phyloP scores from a whole-genome alignment of 768 basidiomycete species.

The Leucocoprinus leucothites region DNA sequence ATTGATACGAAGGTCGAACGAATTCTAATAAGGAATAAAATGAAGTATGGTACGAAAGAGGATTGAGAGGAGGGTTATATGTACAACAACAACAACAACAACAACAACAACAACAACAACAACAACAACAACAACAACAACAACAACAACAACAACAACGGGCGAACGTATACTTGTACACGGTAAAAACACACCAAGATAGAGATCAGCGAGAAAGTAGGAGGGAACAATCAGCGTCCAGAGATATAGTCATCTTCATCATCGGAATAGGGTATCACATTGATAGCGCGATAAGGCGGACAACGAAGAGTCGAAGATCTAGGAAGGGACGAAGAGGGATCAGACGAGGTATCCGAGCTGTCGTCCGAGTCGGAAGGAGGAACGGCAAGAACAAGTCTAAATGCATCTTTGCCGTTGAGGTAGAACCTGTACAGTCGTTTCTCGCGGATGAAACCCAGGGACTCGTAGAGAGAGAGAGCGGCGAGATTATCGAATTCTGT shows the following conservation, averaged over 20 bases:
- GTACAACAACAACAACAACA: no score
- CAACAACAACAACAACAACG: no score
- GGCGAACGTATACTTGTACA: no score
- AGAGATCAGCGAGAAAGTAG: no score
- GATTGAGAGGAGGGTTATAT: no score
- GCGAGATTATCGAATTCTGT: constrained; percentile 93
- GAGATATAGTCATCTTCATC: constrained; percentile 39
- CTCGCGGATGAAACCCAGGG: constrained; percentile 93
- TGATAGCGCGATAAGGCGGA: constrained; percentile 37
- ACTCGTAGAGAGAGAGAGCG: constrained; percentile 86
- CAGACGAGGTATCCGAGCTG: constrained; percentile 26
- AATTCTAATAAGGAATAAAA: no score
- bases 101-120: no score
- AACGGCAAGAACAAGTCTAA: constrained; percentile 70
- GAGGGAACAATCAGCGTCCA: constrained; percentile 23
- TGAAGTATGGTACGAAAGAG: no score
- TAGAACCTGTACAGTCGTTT: constrained; percentile 95
- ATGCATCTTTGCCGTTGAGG: constrained; percentile 96
- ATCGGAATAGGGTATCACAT: constrained; percentile 42
- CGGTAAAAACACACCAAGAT: no score
- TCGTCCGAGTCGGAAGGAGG: constrained; percentile 38
- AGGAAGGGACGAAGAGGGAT: constrained; percentile 18
- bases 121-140: no score
- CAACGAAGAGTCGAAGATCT: constrained; percentile 17
- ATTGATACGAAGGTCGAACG: neutral